A percentile compares a stretch with the other conserved stretches of the same genome.
phyloP scores from a whole-genome alignment of 345 rosid genomes.

The Populus pruinosa region DNA sequence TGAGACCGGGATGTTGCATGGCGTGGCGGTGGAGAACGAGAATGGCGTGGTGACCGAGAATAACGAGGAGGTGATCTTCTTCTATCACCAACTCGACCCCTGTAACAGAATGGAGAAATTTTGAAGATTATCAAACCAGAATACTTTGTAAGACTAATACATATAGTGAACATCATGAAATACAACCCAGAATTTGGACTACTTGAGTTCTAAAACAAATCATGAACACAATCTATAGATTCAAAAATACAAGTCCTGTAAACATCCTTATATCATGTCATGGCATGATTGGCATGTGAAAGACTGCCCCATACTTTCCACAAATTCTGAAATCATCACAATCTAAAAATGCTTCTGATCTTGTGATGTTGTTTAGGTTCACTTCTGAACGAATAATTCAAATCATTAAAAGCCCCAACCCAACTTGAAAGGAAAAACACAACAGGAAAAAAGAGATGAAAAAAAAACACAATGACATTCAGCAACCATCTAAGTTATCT shows the following conservation, averaged over 20 bases:
- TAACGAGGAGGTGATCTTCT: slow-evolving; percentile 30
- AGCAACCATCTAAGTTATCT: not conserved
- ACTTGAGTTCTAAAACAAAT: not conserved
- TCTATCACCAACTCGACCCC: slow-evolving; percentile 26
- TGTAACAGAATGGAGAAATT: slow-evolving; percentile 15
- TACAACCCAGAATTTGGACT: not conserved
- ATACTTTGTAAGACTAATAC: not conserved
- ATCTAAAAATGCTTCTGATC: not conserved
- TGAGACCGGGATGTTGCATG: slow-evolving; percentile 55
- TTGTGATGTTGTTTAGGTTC: not conserved
- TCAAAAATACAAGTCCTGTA: not conserved
- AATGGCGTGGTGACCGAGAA: slow-evolving; percentile 34
- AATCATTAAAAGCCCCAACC: not conserved
- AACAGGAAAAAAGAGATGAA: not conserved
- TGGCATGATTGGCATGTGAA: not conserved
- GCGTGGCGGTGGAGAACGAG: slow-evolving; percentile 77
- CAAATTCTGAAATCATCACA: not conserved
- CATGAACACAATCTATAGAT: not conserved
- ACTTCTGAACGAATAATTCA: not conserved
- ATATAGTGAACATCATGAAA: not conserved
- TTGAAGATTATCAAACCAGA: not conserved
- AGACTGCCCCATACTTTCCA: no score
- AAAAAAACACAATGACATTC: not conserved
- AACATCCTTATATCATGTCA: not conserved
- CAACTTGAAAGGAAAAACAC: not conserved